These are phyloP conservation scores for Tremellales sp. DNA, from an alignment of 1,284 basidiomycete species.

Conservation along the genomic window DNA sequence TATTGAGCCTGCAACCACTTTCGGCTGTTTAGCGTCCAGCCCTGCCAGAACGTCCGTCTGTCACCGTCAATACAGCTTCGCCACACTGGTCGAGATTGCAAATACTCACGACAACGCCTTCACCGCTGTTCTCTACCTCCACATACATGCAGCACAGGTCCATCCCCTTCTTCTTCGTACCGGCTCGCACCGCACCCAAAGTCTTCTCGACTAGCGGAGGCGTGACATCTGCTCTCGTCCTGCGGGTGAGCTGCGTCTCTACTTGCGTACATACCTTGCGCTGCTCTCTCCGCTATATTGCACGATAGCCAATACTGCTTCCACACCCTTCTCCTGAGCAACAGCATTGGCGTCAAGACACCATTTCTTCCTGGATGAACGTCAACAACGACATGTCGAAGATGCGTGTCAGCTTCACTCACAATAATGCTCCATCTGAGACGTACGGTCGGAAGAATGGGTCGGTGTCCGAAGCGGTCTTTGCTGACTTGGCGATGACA, in stretches of 20 bases:
- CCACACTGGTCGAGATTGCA: neutral
- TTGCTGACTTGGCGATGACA: conserved; percentile 78
- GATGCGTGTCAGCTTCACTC: conserved; percentile 6
- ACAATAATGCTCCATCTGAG: conserved; percentile 49
- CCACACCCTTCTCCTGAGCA: conserved; percentile 94
- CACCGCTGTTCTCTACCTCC: conserved; percentile 85
- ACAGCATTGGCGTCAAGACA: conserved; percentile 90
- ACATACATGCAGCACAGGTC: conserved; percentile 87
- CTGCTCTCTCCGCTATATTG: conserved; percentile 87
- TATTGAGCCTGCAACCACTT: conserved; percentile 80
- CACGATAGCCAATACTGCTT: conserved; percentile 77
- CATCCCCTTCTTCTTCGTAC: conserved; percentile 83
- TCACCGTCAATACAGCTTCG: neutral
- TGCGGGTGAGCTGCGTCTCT: conserved; percentile 2
- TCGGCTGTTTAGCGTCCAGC: conserved; percentile 88
- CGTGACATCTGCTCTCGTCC: conserved; percentile 74
- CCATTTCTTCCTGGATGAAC: conserved; percentile 70
- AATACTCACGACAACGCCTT: conserved; percentile 76
- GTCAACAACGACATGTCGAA: neutral
- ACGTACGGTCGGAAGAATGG: conserved; percentile 88
- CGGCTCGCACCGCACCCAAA: conserved; percentile 82
- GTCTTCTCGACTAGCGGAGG: conserved; percentile 94
- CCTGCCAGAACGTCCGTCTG: conserved; percentile 81
- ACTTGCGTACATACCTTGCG: conserved; percentile 51
- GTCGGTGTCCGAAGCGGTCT: conserved; percentile 85